These are phyloP conservation scores for Daldinia decipiens DNA, from an alignment of 495 filamentous ascomycete genomes.

Conservation along the genomic window DNA sequence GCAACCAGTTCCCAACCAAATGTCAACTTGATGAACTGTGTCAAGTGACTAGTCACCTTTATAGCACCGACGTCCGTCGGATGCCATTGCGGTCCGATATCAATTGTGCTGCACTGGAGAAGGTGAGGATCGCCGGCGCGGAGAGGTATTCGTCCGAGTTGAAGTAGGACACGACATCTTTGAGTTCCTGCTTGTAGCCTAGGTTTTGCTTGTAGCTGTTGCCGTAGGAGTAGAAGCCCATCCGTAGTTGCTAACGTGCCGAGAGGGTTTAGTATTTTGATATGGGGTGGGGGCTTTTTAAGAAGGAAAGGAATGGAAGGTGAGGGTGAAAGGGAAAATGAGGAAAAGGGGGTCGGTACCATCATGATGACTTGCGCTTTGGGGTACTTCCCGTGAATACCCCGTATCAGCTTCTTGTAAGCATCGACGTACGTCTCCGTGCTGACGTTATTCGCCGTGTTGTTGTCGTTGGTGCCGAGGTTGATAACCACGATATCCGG, in stretches of 20 bases:
- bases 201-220: constrained; percentile 64
- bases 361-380: constrained; percentile 71
- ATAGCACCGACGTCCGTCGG: constrained; percentile 74
- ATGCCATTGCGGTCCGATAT: constrained; percentile 71
- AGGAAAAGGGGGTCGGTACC: constrained; percentile 51
- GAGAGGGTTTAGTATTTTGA: background rate
- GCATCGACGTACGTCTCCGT: constrained; percentile 62
- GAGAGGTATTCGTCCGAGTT: constrained; percentile 58
- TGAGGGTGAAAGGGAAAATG: background rate
- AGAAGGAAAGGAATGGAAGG: background rate
- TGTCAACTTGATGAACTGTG: constrained; percentile 62
- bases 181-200: constrained; percentile 62
- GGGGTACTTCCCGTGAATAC: constrained; percentile 70
- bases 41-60: constrained; percentile 73
- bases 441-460: constrained; percentile 67
- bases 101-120: constrained; percentile 68
- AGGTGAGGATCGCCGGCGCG: constrained; percentile 49
- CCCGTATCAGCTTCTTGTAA: constrained; percentile 68
- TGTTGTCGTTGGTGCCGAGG: constrained; percentile 74
- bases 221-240: constrained; percentile 63
- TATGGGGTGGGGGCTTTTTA: background rate
- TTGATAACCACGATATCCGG: constrained; percentile 75
- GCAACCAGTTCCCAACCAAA: constrained; percentile 71
- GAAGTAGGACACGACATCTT: constrained; percentile 66
- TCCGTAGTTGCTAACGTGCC: constrained; percentile 67